Percentiles rank a stretch among this genome's conserved stretches.
Evolutionary conservation across 495 filamentous ascomycete species (phyloP).

Genomic region (Penicillium turbatum): DNA sequence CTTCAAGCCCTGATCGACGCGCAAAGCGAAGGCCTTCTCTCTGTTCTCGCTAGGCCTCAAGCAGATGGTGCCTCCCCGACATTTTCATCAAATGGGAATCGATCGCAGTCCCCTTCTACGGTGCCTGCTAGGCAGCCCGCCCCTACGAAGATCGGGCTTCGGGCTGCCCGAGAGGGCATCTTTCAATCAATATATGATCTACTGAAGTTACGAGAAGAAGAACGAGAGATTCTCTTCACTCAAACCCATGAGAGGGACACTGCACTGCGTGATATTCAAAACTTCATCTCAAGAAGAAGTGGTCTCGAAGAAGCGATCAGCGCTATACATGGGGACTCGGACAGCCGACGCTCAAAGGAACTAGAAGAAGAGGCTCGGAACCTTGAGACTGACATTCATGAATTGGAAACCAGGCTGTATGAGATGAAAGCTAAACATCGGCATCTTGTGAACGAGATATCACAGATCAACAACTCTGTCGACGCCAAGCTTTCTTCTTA

Average conservation of each 20-base stretch:
- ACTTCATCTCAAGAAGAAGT: constrained; percentile 49
- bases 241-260: constrained; percentile 55
- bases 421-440: constrained; percentile 62
- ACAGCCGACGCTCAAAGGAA: constrained; percentile 33
- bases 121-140: constrained; percentile 62
- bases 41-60: constrained; percentile 41
- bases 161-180: constrained; percentile 66
- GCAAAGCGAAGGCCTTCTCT: constrained; percentile 69
- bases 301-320: constrained; percentile 46
- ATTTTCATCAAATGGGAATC: constrained; percentile 18
- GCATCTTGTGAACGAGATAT: constrained; percentile 56
- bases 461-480: constrained; percentile 59
- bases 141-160: constrained; percentile 53
- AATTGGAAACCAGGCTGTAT: constrained; percentile 60
- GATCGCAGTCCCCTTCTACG: constrained; percentile 30
- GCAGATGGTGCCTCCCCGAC: constrained; percentile 40
- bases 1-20: constrained; percentile 80
- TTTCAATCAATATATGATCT: constrained; percentile 66
- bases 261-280: constrained; percentile 57
- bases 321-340: constrained; percentile 34
- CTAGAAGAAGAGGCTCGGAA: constrained; percentile 49
- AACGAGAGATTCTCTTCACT: constrained; percentile 55
- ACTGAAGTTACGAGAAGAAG: constrained; percentile 66
- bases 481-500: constrained; percentile 59
- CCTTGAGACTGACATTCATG: constrained; percentile 58